Evolutionary conservation across 257 asterid genomes (phyloP).

Genomic region (Scutellaria minor): DNA sequence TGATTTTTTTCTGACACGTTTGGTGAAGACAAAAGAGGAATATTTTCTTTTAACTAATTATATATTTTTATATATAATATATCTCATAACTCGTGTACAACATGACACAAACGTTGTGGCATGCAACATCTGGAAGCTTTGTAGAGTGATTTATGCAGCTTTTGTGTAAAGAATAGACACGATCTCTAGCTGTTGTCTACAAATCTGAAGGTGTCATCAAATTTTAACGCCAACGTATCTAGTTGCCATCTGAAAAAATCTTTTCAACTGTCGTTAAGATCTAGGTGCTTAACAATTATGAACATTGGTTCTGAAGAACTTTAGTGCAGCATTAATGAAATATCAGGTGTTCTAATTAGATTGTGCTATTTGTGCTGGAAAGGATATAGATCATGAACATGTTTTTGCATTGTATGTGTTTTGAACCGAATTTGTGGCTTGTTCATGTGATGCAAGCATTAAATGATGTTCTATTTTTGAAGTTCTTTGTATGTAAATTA

Average conservation of each 20-base stretch:
- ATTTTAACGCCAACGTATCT: slow-evolving; percentile 7
- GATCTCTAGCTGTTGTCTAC: slow-evolving; percentile 1
- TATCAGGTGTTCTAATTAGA: neutral
- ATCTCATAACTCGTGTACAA: neutral
- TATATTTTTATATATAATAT: neutral
- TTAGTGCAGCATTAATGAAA: neutral
- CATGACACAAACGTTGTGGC: no score
- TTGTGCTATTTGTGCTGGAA: slow-evolving; percentile 20
- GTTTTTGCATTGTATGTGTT: slow-evolving; percentile 1
- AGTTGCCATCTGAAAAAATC: slow-evolving; percentile 4
- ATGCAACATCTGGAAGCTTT: slow-evolving; percentile 10
- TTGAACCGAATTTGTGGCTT: slow-evolving; percentile 10
- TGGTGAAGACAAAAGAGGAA: slow-evolving; percentile 12
- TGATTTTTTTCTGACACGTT: slow-evolving; percentile 13
- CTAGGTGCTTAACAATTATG: neutral
- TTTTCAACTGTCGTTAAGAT: slow-evolving; percentile 12
- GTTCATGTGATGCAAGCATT: slow-evolving; percentile 6
- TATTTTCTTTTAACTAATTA: slow-evolving; percentile 11
- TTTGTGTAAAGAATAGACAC: slow-evolving; percentile 1
- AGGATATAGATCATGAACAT: neutral
- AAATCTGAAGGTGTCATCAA: slow-evolving; percentile 3
- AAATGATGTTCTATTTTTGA: slow-evolving; percentile 21
- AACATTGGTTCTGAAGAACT: slow-evolving; percentile 1
- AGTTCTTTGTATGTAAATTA: slow-evolving; percentile 26
- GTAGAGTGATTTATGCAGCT: slow-evolving; percentile 23